Conservation (phyloP, 129 eudicot species). For the Gnaphalium uliginosum region DNA sequence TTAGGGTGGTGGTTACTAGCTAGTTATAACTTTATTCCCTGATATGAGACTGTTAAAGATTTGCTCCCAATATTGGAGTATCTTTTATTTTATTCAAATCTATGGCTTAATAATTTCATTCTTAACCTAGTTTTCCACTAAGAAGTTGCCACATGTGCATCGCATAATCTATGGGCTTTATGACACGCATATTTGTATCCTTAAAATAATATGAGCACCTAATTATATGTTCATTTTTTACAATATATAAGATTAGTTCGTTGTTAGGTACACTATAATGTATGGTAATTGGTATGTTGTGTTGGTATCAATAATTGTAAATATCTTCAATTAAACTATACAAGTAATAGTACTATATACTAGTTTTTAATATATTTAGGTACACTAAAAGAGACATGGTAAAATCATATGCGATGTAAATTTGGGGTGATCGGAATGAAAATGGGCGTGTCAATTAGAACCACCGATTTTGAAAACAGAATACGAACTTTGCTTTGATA, state of each 20-base stretch:
- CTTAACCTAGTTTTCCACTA: conserved; percentile 28
- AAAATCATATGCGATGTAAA: neutral
- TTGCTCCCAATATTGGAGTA: conserved; percentile 43
- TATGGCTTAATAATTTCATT: conserved; percentile 30
- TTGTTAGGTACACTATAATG: conserved; percentile 33
- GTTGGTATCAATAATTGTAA: conserved; percentile 38
- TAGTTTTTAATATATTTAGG: neutral
- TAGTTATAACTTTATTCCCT: conserved; percentile 32
- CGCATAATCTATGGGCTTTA: conserved; percentile 34
- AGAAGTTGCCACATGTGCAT: conserved; percentile 35
- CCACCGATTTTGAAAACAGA: no score
- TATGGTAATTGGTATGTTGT: conserved; percentile 21
- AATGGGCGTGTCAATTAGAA: no score
- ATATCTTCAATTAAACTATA: conserved; percentile 23
- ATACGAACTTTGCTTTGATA: no score
- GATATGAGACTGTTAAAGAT: conserved; percentile 34
- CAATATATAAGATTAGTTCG: conserved; percentile 12
- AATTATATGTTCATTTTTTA: conserved; percentile 40
- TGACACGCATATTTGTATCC: conserved; percentile 26
- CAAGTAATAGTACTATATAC: neutral
- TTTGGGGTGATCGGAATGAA: no score
- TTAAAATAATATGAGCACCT: conserved; percentile 24
- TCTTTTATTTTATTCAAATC: conserved; percentile 37
- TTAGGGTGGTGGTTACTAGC: conserved; percentile 7
- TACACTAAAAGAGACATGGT: neutral